Percentiles rank a stretch among this genome's conserved stretches.
Evolutionary conservation across 306 rosid genomes (phyloP).

Genomic region (Cucurbita argyrosperma): DNA sequence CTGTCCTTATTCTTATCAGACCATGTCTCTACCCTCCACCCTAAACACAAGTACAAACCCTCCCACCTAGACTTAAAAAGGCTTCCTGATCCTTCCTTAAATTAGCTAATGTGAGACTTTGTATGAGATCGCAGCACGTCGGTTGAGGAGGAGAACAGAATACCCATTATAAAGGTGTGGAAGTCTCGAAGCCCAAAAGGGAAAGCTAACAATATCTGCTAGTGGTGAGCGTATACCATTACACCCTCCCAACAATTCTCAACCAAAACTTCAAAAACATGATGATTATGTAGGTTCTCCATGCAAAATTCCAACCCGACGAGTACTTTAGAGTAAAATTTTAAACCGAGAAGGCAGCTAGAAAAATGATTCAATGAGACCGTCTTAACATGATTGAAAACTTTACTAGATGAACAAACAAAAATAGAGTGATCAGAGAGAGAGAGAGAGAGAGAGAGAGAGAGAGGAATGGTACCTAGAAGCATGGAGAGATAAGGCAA

Average conservation of each 20-base stretch:
- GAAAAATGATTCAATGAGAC: background rate
- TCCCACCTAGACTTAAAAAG: fast-evolving
- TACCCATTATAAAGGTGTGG: too few relatives aligned
- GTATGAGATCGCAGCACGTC: fast-evolving
- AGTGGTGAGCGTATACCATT: too few relatives aligned
- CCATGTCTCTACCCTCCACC: conserved; percentile 1
- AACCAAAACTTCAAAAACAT: too few relatives aligned
- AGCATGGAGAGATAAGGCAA: background rate
- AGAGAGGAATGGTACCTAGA: background rate
- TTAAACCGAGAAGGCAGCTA: background rate
- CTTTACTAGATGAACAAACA: too few relatives aligned
- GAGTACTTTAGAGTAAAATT: background rate
- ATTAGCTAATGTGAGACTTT: too few relatives aligned
- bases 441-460: background rate
- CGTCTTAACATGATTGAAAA: too few relatives aligned
- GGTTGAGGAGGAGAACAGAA: too few relatives aligned
- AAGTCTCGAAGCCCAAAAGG: too few relatives aligned
- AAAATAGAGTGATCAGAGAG: background rate
- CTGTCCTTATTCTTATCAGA: conserved; percentile 8
- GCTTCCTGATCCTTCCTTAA: too few relatives aligned
- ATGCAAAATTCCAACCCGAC: background rate
- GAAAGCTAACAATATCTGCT: too few relatives aligned
- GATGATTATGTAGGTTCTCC: background rate
- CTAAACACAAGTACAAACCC: background rate
- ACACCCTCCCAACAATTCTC: too few relatives aligned